Percentiles rank a stretch among this genome's conserved stretches.
Conservation (phyloP, 1,284 basidiomycete genomes). For the Boletus smithii region DNA sequence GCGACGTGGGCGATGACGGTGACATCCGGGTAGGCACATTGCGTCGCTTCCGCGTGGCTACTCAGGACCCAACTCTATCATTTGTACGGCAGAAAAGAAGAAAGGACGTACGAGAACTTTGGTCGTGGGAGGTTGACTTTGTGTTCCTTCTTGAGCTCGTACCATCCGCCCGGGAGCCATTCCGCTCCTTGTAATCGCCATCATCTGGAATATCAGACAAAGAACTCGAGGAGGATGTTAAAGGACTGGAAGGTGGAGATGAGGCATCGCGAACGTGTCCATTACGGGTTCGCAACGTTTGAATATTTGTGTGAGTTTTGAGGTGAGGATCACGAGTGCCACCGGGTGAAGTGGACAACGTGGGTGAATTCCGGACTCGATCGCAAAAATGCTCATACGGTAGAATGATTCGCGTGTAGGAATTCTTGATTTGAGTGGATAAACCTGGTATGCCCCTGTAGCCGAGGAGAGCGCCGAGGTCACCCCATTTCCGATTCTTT, state of each 20-base stretch:
- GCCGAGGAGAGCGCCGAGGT: constrained; percentile 78
- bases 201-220: constrained; percentile 78
- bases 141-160: constrained; percentile 42
- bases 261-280: constrained; percentile 37
- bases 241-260: constrained; percentile 62
- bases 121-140: constrained; percentile 45
- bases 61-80: constrained; percentile 7
- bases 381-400: constrained; percentile 92
- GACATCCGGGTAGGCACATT: constrained; percentile 33
- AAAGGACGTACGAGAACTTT: constrained; percentile 35
- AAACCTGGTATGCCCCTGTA: constrained; percentile 80
- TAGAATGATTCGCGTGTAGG: constrained; percentile 86
- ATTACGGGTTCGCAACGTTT: constrained; percentile 39
- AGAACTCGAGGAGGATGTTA: constrained; percentile 67
- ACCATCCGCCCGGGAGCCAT: constrained; percentile 31
- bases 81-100: constrained; percentile 14
- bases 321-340: constrained; percentile 39
- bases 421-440: constrained; percentile 84
- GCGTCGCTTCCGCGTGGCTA: constrained; percentile 38
- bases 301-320: constrained; percentile 43
- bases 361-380: constrained; percentile 65
- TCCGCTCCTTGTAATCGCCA: constrained; percentile 51
- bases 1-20: constrained; percentile 47
- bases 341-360: constrained; percentile 41
- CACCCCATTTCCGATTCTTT: constrained; percentile 80